phyloP scores from a whole-genome alignment of 768 basidiomycete species.

The Amanita inopinata region DNA sequence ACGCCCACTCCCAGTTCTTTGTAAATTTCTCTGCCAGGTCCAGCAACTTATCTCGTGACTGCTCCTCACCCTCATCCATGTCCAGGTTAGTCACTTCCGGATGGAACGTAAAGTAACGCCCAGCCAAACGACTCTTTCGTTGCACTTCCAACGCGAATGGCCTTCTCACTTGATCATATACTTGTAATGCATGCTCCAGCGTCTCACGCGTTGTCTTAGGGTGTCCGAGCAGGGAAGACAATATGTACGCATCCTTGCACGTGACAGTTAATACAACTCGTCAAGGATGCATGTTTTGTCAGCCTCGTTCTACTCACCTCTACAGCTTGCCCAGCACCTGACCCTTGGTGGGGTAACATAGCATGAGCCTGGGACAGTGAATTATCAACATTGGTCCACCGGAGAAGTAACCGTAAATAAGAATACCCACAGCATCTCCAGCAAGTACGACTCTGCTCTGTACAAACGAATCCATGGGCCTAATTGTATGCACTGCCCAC shows the following conservation, averaged over 20 bases:
- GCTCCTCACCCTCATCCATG: background rate
- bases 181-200: slow-evolving; percentile 25
- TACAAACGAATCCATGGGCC: slow-evolving; percentile 14
- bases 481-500: slow-evolving; percentile 16
- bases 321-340: slow-evolving; percentile 50
- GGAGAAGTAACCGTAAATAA: background rate
- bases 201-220: slow-evolving; percentile 27
- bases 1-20: slow-evolving; percentile 1
- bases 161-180: slow-evolving; percentile 42
- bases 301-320: slow-evolving; percentile 27
- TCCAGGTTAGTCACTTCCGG: background rate
- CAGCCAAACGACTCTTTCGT: no score
- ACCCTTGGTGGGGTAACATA: slow-evolving; percentile 45
- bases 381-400: background rate
- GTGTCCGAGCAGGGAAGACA: slow-evolving; percentile 37
- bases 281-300: slow-evolving; percentile 27
- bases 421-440: slow-evolving; percentile 17
- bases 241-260: slow-evolving; percentile 40
- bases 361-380: slow-evolving; percentile 36
- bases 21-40: background rate
- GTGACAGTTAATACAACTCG: slow-evolving; percentile 9
- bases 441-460: slow-evolving; percentile 13
- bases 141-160: slow-evolving; percentile 32
- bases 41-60: background rate
- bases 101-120: no score